phyloP scores from a whole-genome alignment of 345 rosid genomes.

The Citrus mangshanensis region DNA sequence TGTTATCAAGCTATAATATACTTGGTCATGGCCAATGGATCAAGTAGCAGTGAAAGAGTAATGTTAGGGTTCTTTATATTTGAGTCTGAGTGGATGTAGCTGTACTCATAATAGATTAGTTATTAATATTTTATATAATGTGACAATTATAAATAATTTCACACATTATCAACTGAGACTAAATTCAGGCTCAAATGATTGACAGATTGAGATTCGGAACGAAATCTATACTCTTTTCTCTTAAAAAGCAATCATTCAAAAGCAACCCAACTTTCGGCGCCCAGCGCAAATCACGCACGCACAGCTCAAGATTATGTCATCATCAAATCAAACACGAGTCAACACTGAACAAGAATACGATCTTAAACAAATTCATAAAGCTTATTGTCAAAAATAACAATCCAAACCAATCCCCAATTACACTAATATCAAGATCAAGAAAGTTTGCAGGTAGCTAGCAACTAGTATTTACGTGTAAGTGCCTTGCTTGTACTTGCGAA shows the following conservation, averaged over 20 bases:
- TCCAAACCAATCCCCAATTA: neutral
- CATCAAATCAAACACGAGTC: neutral
- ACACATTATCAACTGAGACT: no score
- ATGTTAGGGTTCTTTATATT: neutral
- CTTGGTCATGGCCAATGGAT: no score
- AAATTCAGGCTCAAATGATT: no score
- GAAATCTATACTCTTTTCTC: neutral
- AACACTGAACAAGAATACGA: neutral
- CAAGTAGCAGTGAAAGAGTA: no score
- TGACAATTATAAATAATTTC: no score
- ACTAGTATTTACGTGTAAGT: constrained; percentile 39
- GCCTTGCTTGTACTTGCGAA: constrained; percentile 83
- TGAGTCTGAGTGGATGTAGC: no score
- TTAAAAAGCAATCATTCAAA: neutral
- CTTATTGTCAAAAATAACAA: neutral
- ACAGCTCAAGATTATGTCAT: neutral
- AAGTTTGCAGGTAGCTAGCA: neutral
- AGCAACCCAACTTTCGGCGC: constrained; percentile 37
- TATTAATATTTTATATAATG: no score
- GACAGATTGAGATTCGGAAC: no score
- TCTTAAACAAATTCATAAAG: neutral
- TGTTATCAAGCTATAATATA: no score
- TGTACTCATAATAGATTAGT: no score
- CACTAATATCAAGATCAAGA: neutral
- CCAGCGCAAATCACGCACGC: constrained; percentile 16